These are phyloP conservation scores for Inonotus obliquus DNA, from an alignment of 1,284 basidiomycete species.

Conservation along the genomic window DNA sequence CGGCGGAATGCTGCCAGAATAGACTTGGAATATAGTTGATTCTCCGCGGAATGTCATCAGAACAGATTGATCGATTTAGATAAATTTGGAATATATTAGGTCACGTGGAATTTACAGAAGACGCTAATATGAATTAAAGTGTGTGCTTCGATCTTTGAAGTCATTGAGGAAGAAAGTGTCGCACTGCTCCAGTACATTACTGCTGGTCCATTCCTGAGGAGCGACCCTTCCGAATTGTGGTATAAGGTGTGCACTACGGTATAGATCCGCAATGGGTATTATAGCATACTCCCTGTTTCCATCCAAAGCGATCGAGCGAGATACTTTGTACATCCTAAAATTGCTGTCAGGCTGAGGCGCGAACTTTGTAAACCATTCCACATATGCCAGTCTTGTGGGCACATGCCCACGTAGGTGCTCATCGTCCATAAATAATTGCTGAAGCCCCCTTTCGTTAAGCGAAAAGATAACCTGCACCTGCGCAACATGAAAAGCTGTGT, in stretches of 20 bases:
- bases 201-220: background rate
- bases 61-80: too few relatives aligned
- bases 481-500: conserved; percentile 23
- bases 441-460: conserved; percentile 20
- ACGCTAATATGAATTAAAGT: background rate
- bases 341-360: background rate
- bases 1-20: too few relatives aligned
- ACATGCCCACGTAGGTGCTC: background rate
- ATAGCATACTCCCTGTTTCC: background rate
- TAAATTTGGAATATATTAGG: too few relatives aligned
- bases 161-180: background rate
- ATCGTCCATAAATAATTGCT: conserved; percentile 8
- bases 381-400: conserved; percentile 26
- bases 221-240: background rate
- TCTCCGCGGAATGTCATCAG: too few relatives aligned
- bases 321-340: background rate
- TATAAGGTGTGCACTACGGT: background rate
- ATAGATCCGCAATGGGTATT: background rate
- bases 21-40: too few relatives aligned
- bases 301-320: background rate
- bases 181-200: background rate
- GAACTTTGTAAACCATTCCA: conserved; percentile 29
- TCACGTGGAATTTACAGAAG: too few relatives aligned
- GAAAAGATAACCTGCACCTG: conserved; percentile 25
- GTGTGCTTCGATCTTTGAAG: background rate